These are phyloP conservation scores for Thermomyces lanuginosus DNA, from an alignment of 2,329 filamentous ascomycete species.

Conservation along the genomic window DNA sequence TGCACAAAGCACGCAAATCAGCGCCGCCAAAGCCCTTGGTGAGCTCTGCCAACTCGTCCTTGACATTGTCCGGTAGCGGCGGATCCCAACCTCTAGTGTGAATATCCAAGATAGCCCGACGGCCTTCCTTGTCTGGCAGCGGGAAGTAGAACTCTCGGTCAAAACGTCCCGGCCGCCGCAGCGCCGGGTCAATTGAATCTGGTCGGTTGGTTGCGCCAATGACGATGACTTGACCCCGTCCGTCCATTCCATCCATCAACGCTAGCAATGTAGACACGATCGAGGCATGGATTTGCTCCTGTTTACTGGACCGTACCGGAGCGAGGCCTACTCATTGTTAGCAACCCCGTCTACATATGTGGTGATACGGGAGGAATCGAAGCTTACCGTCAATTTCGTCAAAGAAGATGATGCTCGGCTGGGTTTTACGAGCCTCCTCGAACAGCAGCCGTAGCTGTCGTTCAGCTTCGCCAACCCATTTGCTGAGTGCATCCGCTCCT, in stretches of 20 bases:
- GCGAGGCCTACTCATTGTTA: slow-evolving; percentile 43
- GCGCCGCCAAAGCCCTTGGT: slow-evolving; percentile 96
- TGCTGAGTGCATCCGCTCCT: slow-evolving; percentile 89
- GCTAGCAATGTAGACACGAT: slow-evolving; percentile 91
- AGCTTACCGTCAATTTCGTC: slow-evolving; percentile 81
- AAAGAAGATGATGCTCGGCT: slow-evolving; percentile 98
- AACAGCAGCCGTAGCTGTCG: slow-evolving; percentile 85
- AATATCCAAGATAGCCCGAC: slow-evolving; percentile 80
- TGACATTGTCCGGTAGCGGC: slow-evolving; percentile 57
- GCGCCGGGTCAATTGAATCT: slow-evolving; percentile 89
- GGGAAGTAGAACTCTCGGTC: slow-evolving; percentile 98
- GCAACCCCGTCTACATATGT: no score
- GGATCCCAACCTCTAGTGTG: slow-evolving; percentile 88
- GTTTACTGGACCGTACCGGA: slow-evolving; percentile 89
- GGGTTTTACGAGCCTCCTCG: slow-evolving; percentile 85
- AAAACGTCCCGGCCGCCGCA: slow-evolving; percentile 83
- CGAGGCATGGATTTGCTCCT: slow-evolving; percentile 95
- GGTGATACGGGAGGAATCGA: slow-evolving; percentile 1
- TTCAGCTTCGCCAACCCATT: slow-evolving; percentile 98
- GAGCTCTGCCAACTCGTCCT: slow-evolving; percentile 60
- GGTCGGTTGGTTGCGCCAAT: slow-evolving; percentile 97
- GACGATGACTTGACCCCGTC: slow-evolving; percentile 93
- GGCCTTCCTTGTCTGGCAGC: slow-evolving; percentile 62
- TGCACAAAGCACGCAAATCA: slow-evolving; percentile 83
- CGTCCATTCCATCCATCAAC: slow-evolving; percentile 95